These are phyloP conservation scores for Trametes punicea DNA, from an alignment of 768 basidiomycete species.

Conservation along the genomic window DNA sequence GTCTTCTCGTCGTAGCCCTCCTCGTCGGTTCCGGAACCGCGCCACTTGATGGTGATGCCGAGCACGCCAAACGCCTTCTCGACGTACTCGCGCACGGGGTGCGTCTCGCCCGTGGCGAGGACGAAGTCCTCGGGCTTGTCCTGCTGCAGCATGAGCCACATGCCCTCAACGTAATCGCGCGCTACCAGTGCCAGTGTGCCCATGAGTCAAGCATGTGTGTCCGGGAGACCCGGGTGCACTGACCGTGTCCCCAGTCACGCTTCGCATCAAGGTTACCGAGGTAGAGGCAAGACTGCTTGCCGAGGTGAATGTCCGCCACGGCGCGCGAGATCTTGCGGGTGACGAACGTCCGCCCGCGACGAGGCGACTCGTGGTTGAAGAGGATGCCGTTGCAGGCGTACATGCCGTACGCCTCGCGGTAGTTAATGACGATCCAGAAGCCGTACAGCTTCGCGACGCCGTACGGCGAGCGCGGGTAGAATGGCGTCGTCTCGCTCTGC, in stretches of 20 bases:
- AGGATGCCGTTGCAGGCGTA: slow-evolving; percentile 95
- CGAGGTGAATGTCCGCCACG: slow-evolving; percentile 86
- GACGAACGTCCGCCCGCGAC: slow-evolving; percentile 92
- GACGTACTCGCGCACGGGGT: slow-evolving; percentile 90
- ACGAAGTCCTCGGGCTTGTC: slow-evolving; percentile 82
- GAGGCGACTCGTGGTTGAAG: slow-evolving; percentile 97
- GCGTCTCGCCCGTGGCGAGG: slow-evolving; percentile 94
- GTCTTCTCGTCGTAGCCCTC: slow-evolving; percentile 71
- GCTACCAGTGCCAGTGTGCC: slow-evolving; percentile 40
- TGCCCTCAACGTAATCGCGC: slow-evolving; percentile 91
- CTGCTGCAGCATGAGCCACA: slow-evolving; percentile 98
- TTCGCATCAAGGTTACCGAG: slow-evolving; percentile 92
- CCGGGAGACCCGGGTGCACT: slow-evolving; percentile 25
- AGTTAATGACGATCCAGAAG: slow-evolving; percentile 89
- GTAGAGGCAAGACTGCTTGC: slow-evolving; percentile 88
- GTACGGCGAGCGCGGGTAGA: slow-evolving; percentile 97
- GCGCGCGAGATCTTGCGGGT: slow-evolving; percentile 93
- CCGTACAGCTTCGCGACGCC: slow-evolving; percentile 94
- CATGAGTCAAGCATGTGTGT: no score
- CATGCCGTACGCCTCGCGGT: slow-evolving; percentile 95
- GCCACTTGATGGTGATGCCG: slow-evolving; percentile 74
- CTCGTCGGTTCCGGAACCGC: slow-evolving; percentile 71
- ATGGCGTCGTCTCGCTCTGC: slow-evolving; percentile 93
- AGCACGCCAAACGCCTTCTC: slow-evolving; percentile 78
- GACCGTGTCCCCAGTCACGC: slow-evolving; percentile 98